phyloP scores from a whole-genome alignment of 305 asterid species.

The Euphrasia arctica region DNA sequence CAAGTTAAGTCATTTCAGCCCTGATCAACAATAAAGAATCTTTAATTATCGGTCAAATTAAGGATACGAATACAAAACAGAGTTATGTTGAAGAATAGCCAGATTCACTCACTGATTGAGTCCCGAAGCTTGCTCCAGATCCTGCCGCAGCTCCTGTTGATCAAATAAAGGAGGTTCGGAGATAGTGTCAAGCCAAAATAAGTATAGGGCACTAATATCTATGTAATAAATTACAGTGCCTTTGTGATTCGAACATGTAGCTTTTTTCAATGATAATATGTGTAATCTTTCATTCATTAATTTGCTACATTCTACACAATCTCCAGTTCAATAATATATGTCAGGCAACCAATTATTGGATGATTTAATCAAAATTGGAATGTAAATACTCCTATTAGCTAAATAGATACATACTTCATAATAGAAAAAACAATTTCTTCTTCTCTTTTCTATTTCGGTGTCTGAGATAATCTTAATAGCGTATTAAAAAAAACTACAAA shows the following conservation, averaged over 20 bases:
- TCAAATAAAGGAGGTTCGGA: slow-evolving; percentile 26
- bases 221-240: background rate
- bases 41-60: slow-evolving; percentile 4
- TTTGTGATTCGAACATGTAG: background rate
- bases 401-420: background rate
- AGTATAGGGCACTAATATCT: background rate
- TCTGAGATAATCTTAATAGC: slow-evolving; percentile 17
- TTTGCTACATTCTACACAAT: background rate
- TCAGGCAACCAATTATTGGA: background rate
- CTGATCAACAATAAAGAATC: background rate
- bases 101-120: slow-evolving; percentile 61
- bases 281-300: background rate
- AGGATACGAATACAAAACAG: slow-evolving; percentile 5
- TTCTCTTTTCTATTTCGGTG: background rate
- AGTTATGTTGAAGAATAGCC: background rate
- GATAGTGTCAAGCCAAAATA: slow-evolving; percentile 21
- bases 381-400: background rate
- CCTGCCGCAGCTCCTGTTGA: slow-evolving; percentile 69
- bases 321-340: background rate
- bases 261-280: slow-evolving; percentile 12
- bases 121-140: slow-evolving; percentile 89
- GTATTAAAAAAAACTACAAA: background rate
- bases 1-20: background rate
- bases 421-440: background rate
- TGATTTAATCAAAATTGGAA: background rate